Conservation (phyloP, 2,329 filamentous ascomycete genomes). For the Penicillium concentricum region DNA sequence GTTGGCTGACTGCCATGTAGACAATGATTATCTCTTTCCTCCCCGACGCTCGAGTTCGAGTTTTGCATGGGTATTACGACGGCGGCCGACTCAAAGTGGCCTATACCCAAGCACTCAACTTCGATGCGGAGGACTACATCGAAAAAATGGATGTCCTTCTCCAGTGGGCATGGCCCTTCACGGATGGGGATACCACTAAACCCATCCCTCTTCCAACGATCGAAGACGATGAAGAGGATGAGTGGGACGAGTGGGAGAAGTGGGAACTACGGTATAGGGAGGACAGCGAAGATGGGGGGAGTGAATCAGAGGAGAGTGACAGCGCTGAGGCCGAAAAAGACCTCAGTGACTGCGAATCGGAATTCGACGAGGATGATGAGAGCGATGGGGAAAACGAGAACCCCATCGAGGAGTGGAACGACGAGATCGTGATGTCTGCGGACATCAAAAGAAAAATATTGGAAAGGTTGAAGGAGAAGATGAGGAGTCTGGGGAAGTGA, state of each 20-base stretch:
- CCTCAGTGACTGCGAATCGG: background rate
- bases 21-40: constrained; percentile 13
- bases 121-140: constrained; percentile 1
- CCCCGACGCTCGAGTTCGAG: constrained; percentile 6
- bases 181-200: background rate
- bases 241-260: background rate
- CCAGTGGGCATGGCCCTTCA: constrained; percentile 7
- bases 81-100: constrained; percentile 2
- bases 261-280: background rate
- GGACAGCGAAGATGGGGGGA: background rate
- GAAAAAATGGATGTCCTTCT: constrained; percentile 7
- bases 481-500: background rate
- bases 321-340: background rate
- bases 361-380: background rate
- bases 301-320: background rate
- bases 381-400: too few relatives aligned
- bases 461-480: background rate
- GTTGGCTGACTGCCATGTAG: background rate
- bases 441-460: background rate
- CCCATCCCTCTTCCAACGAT: constrained; percentile 6
- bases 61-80: constrained; percentile 13
- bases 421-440: background rate
- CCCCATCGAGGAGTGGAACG: background rate
- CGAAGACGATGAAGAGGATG: constrained; percentile 7
- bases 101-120: constrained; percentile 8